Base-by-base conservation (phyloP, 2,329 filamentous ascomycete species). In the Colletotrichum aenigma region DNA sequence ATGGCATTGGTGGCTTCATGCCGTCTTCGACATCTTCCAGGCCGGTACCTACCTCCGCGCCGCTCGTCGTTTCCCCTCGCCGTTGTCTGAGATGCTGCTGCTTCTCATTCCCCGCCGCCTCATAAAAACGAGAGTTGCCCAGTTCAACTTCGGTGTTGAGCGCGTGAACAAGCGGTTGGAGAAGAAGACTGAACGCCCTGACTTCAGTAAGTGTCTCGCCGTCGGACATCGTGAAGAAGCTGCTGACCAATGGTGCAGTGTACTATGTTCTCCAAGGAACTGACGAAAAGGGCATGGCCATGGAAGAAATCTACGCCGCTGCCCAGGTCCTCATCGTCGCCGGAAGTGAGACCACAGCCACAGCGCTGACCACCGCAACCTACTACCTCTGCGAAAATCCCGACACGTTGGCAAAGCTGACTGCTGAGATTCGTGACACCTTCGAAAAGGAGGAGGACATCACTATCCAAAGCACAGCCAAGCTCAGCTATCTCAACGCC, bases 401-500 rank as follows among this genome's bases (percentile, higher is more conserved):
- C 0, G 66, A 79, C 0, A 77, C 75, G 1, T 72, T 85, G 16
- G 55, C 80, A 7, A 84, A 78, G 36, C 66, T 88, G 12, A 79
- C 80, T 3, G 38, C 81, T 0, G 88, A 89, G 77, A 78, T 88
- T 3, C 83, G 86, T 1, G 74, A 77, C 0, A 36, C 81, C 0
- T 87, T 87, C 62, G 65, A 78, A 4, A 77, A 65, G 0, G 81
- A 84, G 28, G 80, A 83, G 1, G 83, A 87, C 6, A 87, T 88
- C 62, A 82, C 78, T 5, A 78, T 85, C 16, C 75, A 78, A 3
- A 81, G 80, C 7, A 80, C 83, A 3, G 77, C 80, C 43, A 76
- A 79, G 4, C 78, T 87, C 0, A 70, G 79, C 2, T 88, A 87
- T 66, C 80, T 88, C 61, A 78, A 82, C 16, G 87, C 86, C 2